phyloP scores from a whole-genome alignment of 1,284 basidiomycete species.

The Cutaneotrichosporon daszewskae region DNA sequence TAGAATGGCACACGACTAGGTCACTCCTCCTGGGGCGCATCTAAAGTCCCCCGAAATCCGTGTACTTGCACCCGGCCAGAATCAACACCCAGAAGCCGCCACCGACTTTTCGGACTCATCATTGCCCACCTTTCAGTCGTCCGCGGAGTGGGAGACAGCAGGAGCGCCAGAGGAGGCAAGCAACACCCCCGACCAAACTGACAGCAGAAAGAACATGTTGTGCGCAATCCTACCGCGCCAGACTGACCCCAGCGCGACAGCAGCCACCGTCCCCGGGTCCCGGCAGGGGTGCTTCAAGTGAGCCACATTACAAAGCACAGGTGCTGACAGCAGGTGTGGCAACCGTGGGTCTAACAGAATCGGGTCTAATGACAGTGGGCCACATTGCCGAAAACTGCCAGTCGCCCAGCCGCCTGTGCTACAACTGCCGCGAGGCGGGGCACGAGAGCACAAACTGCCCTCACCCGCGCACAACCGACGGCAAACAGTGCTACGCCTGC shows the following conservation, averaged over 20 bases:
- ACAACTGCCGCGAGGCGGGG: conserved; percentile 83
- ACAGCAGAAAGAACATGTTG: conserved; percentile 3
- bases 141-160: too few species aligned
- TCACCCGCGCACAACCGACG: conserved; percentile 65
- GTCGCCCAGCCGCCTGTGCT: conserved; percentile 78
- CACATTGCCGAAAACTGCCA: conserved; percentile 87
- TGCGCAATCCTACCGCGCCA: background rate
- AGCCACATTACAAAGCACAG: conserved; percentile 3
- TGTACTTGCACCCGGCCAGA: too few species aligned
- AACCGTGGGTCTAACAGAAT: conserved; percentile 25
- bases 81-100: too few species aligned
- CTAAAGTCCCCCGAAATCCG: too few species aligned
- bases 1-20: too few species aligned
- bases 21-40: too few species aligned
- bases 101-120: too few species aligned
- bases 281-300: conserved; percentile 47
- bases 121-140: too few species aligned
- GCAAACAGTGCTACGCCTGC: conserved; percentile 75
- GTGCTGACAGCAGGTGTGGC: conserved; percentile 25
- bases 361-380: conserved; percentile 54
- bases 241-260: conserved; percentile 25
- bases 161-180: too few species aligned
- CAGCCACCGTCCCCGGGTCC: conserved; percentile 40
- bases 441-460: conserved; percentile 85
- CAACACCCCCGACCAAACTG: too few species aligned